Percentiles rank a stretch among this genome's conserved stretches.
phyloP scores from a whole-genome alignment of 495 filamentous ascomycete genomes.

The Friedmanniomyces simplex region DNA sequence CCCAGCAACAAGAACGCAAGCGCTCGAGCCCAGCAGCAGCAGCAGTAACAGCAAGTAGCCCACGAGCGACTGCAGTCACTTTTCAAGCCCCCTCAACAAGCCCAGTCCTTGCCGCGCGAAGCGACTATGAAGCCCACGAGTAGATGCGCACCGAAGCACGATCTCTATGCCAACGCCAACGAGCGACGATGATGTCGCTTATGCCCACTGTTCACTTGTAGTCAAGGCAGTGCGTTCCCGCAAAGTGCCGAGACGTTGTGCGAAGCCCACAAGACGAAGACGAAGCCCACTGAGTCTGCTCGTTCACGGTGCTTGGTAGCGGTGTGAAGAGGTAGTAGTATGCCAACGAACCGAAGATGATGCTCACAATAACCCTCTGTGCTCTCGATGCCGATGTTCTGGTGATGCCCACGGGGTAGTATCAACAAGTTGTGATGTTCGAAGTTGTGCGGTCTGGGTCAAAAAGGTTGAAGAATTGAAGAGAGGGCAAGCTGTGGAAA shows the following conservation, averaged over 20 bases:
- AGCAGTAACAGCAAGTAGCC: neutral
- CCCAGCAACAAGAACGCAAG: conserved; percentile 18
- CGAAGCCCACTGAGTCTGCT: conserved; percentile 3
- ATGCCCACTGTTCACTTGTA: conserved; percentile 8
- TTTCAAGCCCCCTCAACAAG: conserved; percentile 26
- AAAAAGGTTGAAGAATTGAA: too few relatives aligned
- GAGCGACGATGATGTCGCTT: neutral
- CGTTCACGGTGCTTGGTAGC: conserved; percentile 5
- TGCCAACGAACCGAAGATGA: conserved; percentile 17
- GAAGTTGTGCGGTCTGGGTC: neutral
- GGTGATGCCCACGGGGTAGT: neutral
- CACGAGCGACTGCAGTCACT: neutral
- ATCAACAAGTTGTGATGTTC: neutral
- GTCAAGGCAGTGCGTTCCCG: conserved; percentile 36
- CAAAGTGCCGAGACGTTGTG: conserved; percentile 22
- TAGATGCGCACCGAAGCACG: conserved; percentile 3
- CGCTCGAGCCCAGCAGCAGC: conserved; percentile 20
- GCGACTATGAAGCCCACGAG: conserved; percentile 26
- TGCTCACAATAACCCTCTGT: conserved; percentile 7
- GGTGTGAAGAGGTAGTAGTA: conserved; percentile 12
- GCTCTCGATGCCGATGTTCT: conserved; percentile 7
- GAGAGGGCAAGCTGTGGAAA: neutral
- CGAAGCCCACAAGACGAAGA: neutral
- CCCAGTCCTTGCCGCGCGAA: conserved; percentile 17
- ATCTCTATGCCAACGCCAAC: conserved; percentile 5